Evolutionary conservation across 371 early-diverging fungal species (phyloP), one percentile per base, ranked within the genome.

Genomic region (Phascolomyces articulosus): DNA sequence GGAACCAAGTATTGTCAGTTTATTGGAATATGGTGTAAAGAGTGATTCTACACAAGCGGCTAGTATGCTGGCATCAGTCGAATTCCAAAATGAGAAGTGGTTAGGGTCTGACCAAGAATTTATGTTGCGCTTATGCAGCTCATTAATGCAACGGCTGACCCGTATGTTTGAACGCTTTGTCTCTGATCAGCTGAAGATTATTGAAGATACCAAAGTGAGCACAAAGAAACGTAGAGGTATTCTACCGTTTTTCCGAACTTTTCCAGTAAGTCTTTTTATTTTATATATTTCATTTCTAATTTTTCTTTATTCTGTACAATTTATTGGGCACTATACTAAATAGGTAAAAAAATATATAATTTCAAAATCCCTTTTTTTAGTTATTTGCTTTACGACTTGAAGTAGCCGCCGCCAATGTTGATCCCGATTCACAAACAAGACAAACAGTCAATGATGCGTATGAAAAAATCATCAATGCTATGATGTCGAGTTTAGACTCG

Each of bases 151-250:
- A 21, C 84, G 91, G 48, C 70, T 93, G 40, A 83, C 74, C 11
- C 69, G 80, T 15, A 86, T 90, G 66, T 96, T 96, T 79, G 91
- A 92, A 28, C 86, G 83, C 60, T 95, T 93, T 75, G 79, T 95
- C 56, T 87, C 90, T 13, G 96, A 96, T 40, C 97, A 97, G 76
- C 78, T 96, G 38, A 88, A 88, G 63, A 84, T 87, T 20, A 95
- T 98, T 64, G 97, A 98, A 57, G 96, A 96, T 24, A 93, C 93
- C 6, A 94, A 96, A 71, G 87, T 95, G 51, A 92, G 87, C 28
- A 84, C 90, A 40, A 95, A 95, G 72, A 93, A 93, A 65, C 87
- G 96, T 9, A 87, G 83, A 54, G 98, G 98, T 20, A 91, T 96
- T 24, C 81, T 96, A 18, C 86, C 93, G 0, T 94, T 92, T 68